Percentiles rank a stretch among this genome's conserved stretches.
These are phyloP conservation scores for Tuber magnatum DNA, from an alignment of 495 filamentous ascomycete genomes.

Conservation along the genomic window DNA sequence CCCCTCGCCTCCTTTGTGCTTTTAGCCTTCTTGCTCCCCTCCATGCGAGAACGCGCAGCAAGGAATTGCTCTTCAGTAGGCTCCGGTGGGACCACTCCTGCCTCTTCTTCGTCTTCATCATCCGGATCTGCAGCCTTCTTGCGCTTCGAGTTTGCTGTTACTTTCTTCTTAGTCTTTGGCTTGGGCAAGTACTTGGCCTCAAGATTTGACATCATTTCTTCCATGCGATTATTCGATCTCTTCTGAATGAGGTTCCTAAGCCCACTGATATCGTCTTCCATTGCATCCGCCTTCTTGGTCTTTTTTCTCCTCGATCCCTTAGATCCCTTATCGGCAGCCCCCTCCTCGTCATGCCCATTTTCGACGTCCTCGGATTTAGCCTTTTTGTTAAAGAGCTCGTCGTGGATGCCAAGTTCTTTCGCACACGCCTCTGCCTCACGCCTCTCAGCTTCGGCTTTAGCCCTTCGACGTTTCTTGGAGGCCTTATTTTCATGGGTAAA, in stretches of 20 bases:
- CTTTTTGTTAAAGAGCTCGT: conserved; percentile 49
- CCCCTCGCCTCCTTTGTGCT: conserved; percentile 19
- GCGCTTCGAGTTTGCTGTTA: conserved; percentile 44
- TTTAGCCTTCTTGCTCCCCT: conserved; percentile 44
- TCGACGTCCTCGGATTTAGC: conserved; percentile 43
- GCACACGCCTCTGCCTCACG: conserved; percentile 65
- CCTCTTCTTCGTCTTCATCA: conserved; percentile 44
- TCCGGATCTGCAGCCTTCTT: conserved; percentile 48
- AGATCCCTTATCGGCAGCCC: conserved; percentile 13
- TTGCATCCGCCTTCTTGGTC: conserved; percentile 27
- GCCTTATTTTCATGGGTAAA: conserved; percentile 66
- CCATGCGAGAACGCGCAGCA: conserved; percentile 45
- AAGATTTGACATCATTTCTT: conserved; percentile 57
- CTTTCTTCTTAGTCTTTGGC: conserved; percentile 42
- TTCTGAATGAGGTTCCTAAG: conserved; percentile 56
- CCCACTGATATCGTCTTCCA: conserved; percentile 43
- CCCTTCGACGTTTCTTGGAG: conserved; percentile 56
- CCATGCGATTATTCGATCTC: conserved; percentile 49
- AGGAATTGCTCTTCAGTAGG: conserved; percentile 65
- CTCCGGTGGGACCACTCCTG: conserved; percentile 41
- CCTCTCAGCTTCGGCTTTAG: conserved; percentile 57
- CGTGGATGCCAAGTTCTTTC: conserved; percentile 62
- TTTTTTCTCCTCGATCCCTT: conserved; percentile 8
- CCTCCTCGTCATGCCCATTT: conserved; percentile 43
- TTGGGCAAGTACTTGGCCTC: conserved; percentile 65